Percentiles rank a stretch among this genome's conserved stretches.
phyloP scores from a whole-genome alignment of 139 green algal genomes.

The Chlorella ohadii region DNA sequence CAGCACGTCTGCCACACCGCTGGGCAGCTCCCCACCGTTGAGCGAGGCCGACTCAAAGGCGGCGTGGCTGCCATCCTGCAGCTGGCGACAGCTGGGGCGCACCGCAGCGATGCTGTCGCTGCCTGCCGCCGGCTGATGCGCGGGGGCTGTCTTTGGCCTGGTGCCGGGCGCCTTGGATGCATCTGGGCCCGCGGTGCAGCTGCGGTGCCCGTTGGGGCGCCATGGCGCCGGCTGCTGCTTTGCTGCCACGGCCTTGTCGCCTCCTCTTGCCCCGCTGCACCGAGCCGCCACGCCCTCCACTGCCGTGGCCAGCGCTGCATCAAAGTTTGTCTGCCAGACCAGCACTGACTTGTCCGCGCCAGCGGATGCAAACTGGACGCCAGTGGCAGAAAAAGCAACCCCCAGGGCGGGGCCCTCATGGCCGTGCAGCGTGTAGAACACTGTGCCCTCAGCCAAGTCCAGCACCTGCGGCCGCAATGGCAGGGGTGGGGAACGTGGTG shows the following conservation, averaged over 20 bases:
- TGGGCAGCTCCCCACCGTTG: slow-evolving; percentile 61
- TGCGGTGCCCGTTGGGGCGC: background rate
- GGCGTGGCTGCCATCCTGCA: slow-evolving; percentile 12
- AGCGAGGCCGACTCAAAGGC: slow-evolving; percentile 53
- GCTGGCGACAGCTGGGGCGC: background rate
- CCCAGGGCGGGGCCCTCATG: slow-evolving; percentile 82
- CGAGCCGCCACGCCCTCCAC: background rate
- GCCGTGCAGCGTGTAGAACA: slow-evolving; percentile 93
- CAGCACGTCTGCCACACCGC: slow-evolving; percentile 68
- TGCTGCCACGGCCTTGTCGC: background rate
- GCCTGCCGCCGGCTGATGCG: background rate
- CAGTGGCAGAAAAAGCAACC: slow-evolving; percentile 76
- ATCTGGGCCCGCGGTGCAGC: background rate
- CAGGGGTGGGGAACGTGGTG: background rate
- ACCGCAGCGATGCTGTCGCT: background rate
- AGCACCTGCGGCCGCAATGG: slow-evolving; percentile 61
- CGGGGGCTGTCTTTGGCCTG: background rate
- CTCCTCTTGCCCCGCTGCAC: too few species aligned
- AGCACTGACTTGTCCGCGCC: slow-evolving; percentile 88
- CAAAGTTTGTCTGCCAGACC: slow-evolving; percentile 94
- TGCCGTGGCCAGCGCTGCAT: slow-evolving; percentile 38
- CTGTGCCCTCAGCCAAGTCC: slow-evolving; percentile 88
- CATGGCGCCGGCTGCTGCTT: background rate
- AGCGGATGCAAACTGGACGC: slow-evolving; percentile 85
- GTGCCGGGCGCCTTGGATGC: background rate